Evolutionary conservation across 371 early-diverging fungal genomes (phyloP).

Genomic region (Sporodiniella umbellata): DNA sequence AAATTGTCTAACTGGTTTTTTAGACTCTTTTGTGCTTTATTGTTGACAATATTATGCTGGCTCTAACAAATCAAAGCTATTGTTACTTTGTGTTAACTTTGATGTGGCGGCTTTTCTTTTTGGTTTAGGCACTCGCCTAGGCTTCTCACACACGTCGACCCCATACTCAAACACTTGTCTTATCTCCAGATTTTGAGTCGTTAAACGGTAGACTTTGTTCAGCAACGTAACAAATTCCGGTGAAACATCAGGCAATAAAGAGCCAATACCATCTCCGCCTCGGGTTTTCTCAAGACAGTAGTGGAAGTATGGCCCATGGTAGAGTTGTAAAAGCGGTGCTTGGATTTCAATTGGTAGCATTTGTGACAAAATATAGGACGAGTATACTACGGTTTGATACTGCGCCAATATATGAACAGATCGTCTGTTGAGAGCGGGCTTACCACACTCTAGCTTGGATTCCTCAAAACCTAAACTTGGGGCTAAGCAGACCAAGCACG

Average conservation of each 20-base stretch:
- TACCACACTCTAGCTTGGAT: background rate
- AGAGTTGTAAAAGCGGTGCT: constrained; percentile 12
- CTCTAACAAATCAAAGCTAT: background rate
- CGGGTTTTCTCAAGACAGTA: constrained; percentile 27
- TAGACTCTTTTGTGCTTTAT: background rate
- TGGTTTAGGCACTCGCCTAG: constrained; percentile 7
- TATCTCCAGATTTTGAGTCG: constrained; percentile 14
- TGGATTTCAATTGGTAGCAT: constrained; percentile 15
- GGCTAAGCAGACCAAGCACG: constrained; percentile 24
- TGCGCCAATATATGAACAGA: constrained; percentile 37
- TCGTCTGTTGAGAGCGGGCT: constrained; percentile 27
- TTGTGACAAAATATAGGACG: constrained; percentile 34
- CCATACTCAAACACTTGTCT: constrained; percentile 24
- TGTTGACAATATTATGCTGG: background rate
- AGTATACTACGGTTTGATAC: constrained; percentile 28
- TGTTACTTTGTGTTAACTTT: background rate
- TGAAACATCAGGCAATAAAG: constrained; percentile 17
- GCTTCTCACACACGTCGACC: constrained; percentile 16
- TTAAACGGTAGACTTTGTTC: constrained; percentile 12
- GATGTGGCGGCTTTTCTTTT: constrained; percentile 3
- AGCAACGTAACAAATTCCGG: constrained; percentile 12
- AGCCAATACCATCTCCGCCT: constrained; percentile 23
- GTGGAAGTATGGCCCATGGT: constrained; percentile 22
- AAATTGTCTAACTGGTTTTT: too few species aligned
- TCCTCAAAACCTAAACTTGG: constrained; percentile 10